Evolutionary conservation across 2,329 filamentous ascomycete species (phyloP).

Genomic region (Alternaria arbusti): DNA sequence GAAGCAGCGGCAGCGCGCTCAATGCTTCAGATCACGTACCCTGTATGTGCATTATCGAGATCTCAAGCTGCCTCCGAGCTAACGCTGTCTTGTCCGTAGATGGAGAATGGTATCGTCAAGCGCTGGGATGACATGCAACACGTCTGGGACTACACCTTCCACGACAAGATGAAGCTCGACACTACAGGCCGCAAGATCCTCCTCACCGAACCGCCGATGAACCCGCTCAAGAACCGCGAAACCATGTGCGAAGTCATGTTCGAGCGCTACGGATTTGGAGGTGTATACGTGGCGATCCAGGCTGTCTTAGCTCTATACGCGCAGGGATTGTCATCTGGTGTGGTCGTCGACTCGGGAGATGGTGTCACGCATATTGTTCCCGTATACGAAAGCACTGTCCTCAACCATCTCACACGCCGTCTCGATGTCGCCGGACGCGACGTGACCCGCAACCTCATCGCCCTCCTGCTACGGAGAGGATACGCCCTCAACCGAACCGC

Average conservation of each 20-base stretch:
- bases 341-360: constrained; percentile 98
- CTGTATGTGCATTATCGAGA: constrained; percentile 59
- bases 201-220: constrained; percentile 96
- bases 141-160: constrained; percentile 98
- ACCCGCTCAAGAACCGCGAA: constrained; percentile 94
- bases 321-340: constrained; percentile 81
- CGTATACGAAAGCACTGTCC: constrained; percentile 96
- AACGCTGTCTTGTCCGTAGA: constrained; percentile 58
- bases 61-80: constrained; percentile 17
- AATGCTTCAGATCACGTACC: constrained; percentile 98
- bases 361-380: constrained; percentile 98
- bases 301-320: constrained; percentile 95
- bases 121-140: constrained; percentile 99
- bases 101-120: constrained; percentile 99
- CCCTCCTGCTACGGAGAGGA: constrained; percentile 87
- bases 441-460: constrained; percentile 97
- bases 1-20: constrained; percentile 94
- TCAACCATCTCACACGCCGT: constrained; percentile 93
- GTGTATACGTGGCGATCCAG: constrained; percentile 97
- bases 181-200: constrained; percentile 94
- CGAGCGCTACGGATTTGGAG: constrained; percentile 93
- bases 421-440: constrained; percentile 96
- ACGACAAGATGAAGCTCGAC: constrained; percentile 94
- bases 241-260: constrained; percentile 99
- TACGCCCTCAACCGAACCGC: constrained; percentile 98